A percentile compares a stretch with the other conserved stretches of the same genome.
These are phyloP conservation scores for Pulveroboletus sp. DNA, from an alignment of 768 basidiomycete genomes.

Conservation along the genomic window DNA sequence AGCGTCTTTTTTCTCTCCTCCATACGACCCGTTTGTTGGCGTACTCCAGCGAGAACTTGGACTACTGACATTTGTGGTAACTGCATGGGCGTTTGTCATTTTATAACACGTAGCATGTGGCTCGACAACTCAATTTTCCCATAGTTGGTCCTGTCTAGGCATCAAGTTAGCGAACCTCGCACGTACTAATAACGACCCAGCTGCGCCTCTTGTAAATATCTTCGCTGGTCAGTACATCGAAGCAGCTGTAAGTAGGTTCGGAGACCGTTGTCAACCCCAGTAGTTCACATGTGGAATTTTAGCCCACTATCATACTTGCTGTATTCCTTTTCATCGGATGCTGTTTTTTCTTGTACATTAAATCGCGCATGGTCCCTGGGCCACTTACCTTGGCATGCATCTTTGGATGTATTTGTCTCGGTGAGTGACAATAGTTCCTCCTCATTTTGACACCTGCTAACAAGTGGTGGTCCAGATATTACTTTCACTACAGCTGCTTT, in stretches of 20 bases:
- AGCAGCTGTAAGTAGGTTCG: slow-evolving; percentile 29
- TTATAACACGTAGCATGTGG: neutral
- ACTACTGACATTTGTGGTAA: slow-evolving; percentile 43
- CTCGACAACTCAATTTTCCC: neutral
- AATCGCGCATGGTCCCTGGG: slow-evolving; percentile 56
- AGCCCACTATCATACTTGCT: slow-evolving; percentile 57
- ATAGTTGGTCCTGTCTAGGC: slow-evolving; percentile 63
- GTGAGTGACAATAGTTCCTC: slow-evolving; percentile 30
- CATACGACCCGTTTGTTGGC: slow-evolving; percentile 61
- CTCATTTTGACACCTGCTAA: neutral
- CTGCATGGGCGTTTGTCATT: slow-evolving; percentile 58
- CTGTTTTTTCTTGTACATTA: slow-evolving; percentile 53
- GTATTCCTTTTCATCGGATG: slow-evolving; percentile 63
- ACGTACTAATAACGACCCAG: slow-evolving; percentile 39
- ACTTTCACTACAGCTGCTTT: slow-evolving; percentile 51
- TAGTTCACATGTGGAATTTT: neutral
- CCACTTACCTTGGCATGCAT: slow-evolving; percentile 54
- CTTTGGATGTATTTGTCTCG: slow-evolving; percentile 57
- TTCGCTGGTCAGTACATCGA: slow-evolving; percentile 56
- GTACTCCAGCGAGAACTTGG: slow-evolving; percentile 62
- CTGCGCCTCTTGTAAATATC: slow-evolving; percentile 36
- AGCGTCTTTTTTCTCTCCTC: slow-evolving; percentile 66
- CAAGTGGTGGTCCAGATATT: slow-evolving; percentile 41
- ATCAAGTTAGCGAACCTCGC: slow-evolving; percentile 58
- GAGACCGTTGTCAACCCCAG: neutral